Percentiles rank a stretch among this genome's conserved stretches.
phyloP scores from a whole-genome alignment of 257 asterid genomes.

The Petunia secreta region DNA sequence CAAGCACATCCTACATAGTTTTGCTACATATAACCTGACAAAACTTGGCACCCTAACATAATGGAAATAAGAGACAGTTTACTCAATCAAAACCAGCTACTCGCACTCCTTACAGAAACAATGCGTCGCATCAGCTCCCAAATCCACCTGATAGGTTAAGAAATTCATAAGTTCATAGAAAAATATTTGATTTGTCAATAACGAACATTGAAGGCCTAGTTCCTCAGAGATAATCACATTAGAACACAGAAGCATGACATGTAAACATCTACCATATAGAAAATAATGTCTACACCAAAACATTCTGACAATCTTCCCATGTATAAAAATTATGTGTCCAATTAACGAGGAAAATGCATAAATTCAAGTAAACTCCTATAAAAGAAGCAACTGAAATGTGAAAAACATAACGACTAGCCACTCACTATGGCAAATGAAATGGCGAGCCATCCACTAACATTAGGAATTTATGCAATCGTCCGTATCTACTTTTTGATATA shows the following conservation, averaged over 20 bases:
- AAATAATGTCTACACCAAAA: too few species aligned
- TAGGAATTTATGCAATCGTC: conserved; percentile 80
- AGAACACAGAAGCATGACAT: not conserved
- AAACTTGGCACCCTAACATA: not conserved
- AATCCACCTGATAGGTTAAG: conserved; percentile 57
- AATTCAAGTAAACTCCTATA: too few species aligned
- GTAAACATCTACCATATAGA: too few species aligned
- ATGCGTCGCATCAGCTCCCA: conserved; percentile 74
- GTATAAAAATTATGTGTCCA: too few species aligned
- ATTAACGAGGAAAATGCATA: too few species aligned
- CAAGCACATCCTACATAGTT: not conserved
- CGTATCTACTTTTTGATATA: conserved; percentile 57
- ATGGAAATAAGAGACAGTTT: not conserved
- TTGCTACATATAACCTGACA: not conserved
- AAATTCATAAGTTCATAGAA: not conserved
- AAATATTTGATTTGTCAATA: not conserved
- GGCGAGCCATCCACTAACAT: conserved; percentile 26
- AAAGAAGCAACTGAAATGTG: too few species aligned
- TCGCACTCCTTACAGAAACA: conserved; percentile 60
- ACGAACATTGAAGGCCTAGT: not conserved
- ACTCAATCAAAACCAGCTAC: conserved; percentile 51
- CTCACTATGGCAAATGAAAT: too few species aligned
- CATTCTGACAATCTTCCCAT: too few species aligned
- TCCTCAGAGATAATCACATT: not conserved
- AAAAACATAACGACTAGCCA: too few species aligned